phyloP scores from a whole-genome alignment of 164 flowering plant species.

The Kingdonia uniflora region DNA sequence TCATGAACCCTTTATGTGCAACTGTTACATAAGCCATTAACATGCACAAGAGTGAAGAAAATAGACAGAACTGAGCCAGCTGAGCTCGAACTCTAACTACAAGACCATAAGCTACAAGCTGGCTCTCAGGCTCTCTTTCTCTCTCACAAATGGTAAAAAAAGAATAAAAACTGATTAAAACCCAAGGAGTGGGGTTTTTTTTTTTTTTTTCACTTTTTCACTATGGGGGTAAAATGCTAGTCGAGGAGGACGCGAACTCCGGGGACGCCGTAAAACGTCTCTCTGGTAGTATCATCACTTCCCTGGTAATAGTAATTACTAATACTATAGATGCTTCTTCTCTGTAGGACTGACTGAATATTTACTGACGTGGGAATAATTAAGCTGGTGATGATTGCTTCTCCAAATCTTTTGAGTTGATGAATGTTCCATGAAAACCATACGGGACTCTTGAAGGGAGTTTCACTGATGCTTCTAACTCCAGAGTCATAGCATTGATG shows the following conservation, averaged over 20 bases:
- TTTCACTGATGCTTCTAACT: constrained; percentile 51
- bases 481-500: constrained; percentile 45
- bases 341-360: background rate
- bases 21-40: background rate
- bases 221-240: background rate
- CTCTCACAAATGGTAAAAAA: background rate
- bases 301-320: background rate
- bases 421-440: constrained; percentile 88
- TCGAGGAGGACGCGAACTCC: constrained; percentile 11
- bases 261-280: constrained; percentile 30
- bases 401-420: constrained; percentile 37
- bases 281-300: constrained; percentile 20
- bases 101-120: constrained; percentile 22
- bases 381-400: constrained; percentile 26
- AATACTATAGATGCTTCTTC: too few species aligned
- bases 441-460: constrained; percentile 84
- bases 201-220: background rate
- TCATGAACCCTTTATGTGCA: too few species aligned
- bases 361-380: too few species aligned
- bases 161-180: background rate
- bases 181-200: background rate
- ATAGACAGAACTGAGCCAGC: constrained; percentile 11
- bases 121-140: constrained; percentile 10
- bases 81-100: constrained; percentile 23
- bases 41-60: constrained; percentile 4